These are phyloP conservation scores for Nicotiana undulata DNA, from an alignment of 257 asterid genomes.

Conservation along the genomic window DNA sequence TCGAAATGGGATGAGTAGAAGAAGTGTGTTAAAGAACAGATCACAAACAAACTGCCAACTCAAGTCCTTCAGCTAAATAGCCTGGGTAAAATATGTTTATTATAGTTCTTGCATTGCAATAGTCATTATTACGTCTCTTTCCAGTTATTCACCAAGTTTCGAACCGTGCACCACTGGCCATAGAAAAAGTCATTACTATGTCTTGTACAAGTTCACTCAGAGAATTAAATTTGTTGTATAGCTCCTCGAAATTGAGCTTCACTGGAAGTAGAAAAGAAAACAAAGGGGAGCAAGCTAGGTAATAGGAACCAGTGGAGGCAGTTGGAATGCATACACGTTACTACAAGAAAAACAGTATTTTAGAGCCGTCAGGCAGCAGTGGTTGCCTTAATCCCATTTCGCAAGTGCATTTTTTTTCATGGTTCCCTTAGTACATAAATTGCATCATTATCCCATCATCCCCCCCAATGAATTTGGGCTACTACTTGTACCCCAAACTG, in stretches of 20 bases:
- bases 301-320: neutral
- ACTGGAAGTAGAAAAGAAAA: neutral
- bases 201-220: neutral
- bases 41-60: neutral
- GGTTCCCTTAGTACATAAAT: neutral
- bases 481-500: neutral
- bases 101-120: neutral
- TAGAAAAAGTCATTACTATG: neutral
- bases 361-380: neutral
- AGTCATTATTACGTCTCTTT: neutral
- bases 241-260: neutral
- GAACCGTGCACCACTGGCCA: too few species aligned
- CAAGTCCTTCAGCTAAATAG: neutral
- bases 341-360: neutral
- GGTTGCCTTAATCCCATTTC: constrained; percentile 2
- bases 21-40: neutral
- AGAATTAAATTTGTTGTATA: neutral
- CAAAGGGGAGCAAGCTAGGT: neutral
- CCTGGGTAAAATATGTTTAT: neutral
- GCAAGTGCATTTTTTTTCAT: neutral
- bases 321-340: neutral
- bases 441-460: neutral
- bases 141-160: too few species aligned
- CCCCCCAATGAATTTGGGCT: neutral
- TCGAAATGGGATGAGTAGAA: neutral